These are phyloP conservation scores for Comarum palustre DNA, from an alignment of 306 rosid genomes.

Conservation along the genomic window DNA sequence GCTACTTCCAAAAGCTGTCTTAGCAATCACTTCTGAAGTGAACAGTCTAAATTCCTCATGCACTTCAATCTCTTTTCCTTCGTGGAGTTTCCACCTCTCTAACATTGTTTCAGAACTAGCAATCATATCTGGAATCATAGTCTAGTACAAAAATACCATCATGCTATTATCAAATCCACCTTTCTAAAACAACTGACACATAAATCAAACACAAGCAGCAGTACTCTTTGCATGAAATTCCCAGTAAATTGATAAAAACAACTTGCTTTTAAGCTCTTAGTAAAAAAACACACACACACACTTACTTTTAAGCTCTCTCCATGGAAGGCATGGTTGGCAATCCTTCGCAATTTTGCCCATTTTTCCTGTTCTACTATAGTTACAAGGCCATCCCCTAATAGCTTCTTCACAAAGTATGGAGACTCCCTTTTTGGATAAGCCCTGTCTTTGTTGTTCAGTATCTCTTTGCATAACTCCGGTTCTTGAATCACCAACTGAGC, in stretches of 20 bases:
- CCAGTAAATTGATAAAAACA: not conserved
- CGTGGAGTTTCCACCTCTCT: conserved; percentile 26
- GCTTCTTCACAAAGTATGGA: conserved; percentile 1
- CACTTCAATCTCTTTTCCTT: conserved; percentile 34
- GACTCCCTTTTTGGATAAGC: conserved; percentile 12
- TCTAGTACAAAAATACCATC: not conserved
- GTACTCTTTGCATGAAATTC: not conserved
- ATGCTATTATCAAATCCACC: not conserved
- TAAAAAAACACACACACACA: too few relatives aligned
- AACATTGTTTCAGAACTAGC: conserved; percentile 25
- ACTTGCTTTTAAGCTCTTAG: conserved; percentile 20
- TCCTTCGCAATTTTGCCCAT: conserved; percentile 39
- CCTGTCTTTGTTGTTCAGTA: conserved; percentile 21
- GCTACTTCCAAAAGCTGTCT: conserved; percentile 37
- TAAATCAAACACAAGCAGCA: not conserved
- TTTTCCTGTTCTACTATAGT: conserved; percentile 26
- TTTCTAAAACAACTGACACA: not conserved
- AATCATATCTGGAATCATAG: conserved; percentile 34
- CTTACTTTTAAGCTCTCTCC: conserved; percentile 26
- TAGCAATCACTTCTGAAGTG: conserved; percentile 33
- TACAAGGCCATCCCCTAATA: conserved; percentile 39
- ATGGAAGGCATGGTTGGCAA: conserved; percentile 40
- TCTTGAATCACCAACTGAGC: conserved; percentile 33
- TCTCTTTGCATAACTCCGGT: conserved; percentile 31
- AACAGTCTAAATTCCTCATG: conserved; percentile 27